Conservation (phyloP, 768 basidiomycete genomes). For the Pluteus cervinus region DNA sequence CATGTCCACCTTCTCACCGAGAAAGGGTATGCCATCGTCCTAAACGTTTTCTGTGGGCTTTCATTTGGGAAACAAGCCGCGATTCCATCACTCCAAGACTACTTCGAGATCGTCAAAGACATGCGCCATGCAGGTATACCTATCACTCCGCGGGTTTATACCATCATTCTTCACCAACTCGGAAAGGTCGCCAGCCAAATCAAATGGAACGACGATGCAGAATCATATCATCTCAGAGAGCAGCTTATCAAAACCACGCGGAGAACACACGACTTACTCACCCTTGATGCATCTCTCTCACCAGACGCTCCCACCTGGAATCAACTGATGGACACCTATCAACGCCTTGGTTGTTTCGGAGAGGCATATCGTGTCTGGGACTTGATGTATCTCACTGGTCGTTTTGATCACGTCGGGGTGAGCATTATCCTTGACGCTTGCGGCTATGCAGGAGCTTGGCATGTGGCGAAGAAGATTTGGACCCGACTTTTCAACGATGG, state of each 20-base stretch:
- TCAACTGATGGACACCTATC: slow-evolving; percentile 85
- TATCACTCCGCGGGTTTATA: slow-evolving; percentile 57
- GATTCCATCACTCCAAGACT: slow-evolving; percentile 44
- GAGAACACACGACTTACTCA: slow-evolving; percentile 68
- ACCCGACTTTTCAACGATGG: slow-evolving; percentile 40
- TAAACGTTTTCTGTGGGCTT: slow-evolving; percentile 57
- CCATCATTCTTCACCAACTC: slow-evolving; percentile 56
- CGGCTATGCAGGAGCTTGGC: slow-evolving; percentile 49
- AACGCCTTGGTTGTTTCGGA: slow-evolving; percentile 63
- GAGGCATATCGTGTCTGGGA: slow-evolving; percentile 83
- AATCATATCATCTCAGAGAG: slow-evolving; percentile 15
- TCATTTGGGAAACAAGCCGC: slow-evolving; percentile 38
- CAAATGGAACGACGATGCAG: slow-evolving; percentile 7
- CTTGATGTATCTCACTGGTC: slow-evolving; percentile 51
- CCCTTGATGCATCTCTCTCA: slow-evolving; percentile 71
- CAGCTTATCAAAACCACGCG: slow-evolving; percentile 45
- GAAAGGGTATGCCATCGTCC: slow-evolving; percentile 56
- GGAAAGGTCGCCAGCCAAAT: slow-evolving; percentile 34
- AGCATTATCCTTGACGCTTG: slow-evolving; percentile 86
- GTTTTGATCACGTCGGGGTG: slow-evolving; percentile 57
- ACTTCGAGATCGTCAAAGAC: slow-evolving; percentile 73
- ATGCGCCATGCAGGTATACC: slow-evolving; percentile 65
- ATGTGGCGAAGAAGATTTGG: slow-evolving; percentile 50
- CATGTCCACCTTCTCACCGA: slow-evolving; percentile 41
- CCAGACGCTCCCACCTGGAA: slow-evolving; percentile 72